A percentile compares a stretch with the other conserved stretches of the same genome.
Evolutionary conservation across 176 grass and related monocot genomes (phyloP).

Genomic region (Canna indica): DNA sequence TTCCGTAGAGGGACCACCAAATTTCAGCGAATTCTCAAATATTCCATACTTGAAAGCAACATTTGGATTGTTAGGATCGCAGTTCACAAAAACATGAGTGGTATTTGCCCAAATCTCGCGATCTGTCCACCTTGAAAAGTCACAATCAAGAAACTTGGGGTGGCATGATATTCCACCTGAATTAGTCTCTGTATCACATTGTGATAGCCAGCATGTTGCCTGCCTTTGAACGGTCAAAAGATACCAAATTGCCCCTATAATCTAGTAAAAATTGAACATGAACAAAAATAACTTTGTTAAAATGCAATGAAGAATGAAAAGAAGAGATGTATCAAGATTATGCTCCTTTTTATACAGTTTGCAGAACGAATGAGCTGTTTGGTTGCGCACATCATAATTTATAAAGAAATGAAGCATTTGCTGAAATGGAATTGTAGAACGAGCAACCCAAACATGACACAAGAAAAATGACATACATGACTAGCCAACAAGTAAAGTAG

Average conservation of each 20-base stretch:
- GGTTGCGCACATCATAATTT: too few species aligned
- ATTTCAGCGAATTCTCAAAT: constrained; percentile 25
- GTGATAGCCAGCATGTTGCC: constrained; percentile 42
- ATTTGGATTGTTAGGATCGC: background rate
- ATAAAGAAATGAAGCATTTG: too few species aligned
- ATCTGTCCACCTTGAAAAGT: constrained; percentile 10
- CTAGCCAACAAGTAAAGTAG: constrained; percentile 33
- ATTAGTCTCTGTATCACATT: constrained; percentile 21
- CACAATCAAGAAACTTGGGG: constrained; percentile 29
- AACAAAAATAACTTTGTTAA: background rate
- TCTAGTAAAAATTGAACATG: constrained; percentile 4
- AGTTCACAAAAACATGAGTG: constrained; percentile 30
- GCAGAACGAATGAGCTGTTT: too few species aligned
- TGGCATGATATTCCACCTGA: constrained; percentile 8
- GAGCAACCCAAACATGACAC: background rate
- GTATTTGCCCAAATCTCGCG: constrained; percentile 29
- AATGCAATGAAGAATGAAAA: background rate
- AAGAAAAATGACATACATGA: constrained; percentile 17
- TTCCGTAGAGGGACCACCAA: constrained; percentile 15
- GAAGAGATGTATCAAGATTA: too few species aligned
- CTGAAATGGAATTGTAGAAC: too few species aligned
- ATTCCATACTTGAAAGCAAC: constrained; percentile 33
- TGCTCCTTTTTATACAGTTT: too few species aligned
- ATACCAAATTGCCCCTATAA: constrained; percentile 39
- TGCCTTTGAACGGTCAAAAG: constrained; percentile 28